A percentile compares a stretch with the other conserved stretches of the same genome.
phyloP scores from a whole-genome alignment of 306 rosid species.

The Citrullus amarus region DNA sequence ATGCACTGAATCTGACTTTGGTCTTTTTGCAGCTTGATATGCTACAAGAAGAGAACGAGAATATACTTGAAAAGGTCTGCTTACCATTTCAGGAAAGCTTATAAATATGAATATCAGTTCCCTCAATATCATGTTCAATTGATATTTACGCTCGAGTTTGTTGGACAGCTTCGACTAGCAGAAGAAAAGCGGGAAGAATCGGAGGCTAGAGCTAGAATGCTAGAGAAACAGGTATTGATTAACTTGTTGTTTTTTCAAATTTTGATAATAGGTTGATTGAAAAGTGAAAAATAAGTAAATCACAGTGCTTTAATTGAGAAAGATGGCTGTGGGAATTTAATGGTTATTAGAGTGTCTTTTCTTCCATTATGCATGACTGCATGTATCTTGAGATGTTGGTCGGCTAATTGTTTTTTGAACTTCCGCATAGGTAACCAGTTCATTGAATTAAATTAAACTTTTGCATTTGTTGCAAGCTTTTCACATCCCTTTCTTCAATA shows the following conservation, averaged over 20 bases:
- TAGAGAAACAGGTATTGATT: slow-evolving; percentile 72
- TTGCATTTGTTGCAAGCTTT: not conserved
- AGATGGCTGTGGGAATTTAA: not conserved
- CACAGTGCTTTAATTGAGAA: not conserved
- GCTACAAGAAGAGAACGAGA: slow-evolving; percentile 77
- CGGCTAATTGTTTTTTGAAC: not conserved
- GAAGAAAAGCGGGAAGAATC: slow-evolving; percentile 78
- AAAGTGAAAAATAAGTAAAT: not conserved
- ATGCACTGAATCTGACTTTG: slow-evolving; percentile 21
- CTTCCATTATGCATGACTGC: not conserved
- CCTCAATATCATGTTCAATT: slow-evolving; percentile 4
- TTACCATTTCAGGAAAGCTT: not conserved
- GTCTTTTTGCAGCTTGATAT: slow-evolving; percentile 78
- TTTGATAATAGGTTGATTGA: not conserved
- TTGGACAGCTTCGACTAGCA: slow-evolving; percentile 58
- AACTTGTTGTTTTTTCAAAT: not conserved
- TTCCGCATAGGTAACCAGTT: not conserved
- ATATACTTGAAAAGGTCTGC: slow-evolving; percentile 56
- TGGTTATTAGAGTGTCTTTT: not conserved
- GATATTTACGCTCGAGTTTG: slow-evolving; percentile 17
- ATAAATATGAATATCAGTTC: not conserved
- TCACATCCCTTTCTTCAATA: not conserved
- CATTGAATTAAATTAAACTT: not conserved
- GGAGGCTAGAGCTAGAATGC: slow-evolving; percentile 82
- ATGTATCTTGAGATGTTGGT: not conserved